These are phyloP conservation scores for Suillus sp. DNA, from an alignment of 768 basidiomycete species.

Conservation along the genomic window DNA sequence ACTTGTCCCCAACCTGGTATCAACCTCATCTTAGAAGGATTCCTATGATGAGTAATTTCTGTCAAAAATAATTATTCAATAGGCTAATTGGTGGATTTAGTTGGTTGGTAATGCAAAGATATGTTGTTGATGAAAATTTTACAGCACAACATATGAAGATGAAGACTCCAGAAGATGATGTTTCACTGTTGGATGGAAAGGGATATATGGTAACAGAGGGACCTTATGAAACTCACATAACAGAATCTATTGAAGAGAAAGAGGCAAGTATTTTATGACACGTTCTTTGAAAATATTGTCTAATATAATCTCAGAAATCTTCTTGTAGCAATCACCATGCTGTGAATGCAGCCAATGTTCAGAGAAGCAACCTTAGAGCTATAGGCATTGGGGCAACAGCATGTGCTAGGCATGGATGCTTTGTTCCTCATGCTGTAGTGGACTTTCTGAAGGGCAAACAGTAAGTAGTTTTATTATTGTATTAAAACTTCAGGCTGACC, in stretches of 20 bases:
- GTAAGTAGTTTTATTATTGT: constrained; percentile 14
- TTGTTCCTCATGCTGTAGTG: constrained; percentile 31
- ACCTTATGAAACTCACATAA: not conserved
- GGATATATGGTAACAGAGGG: constrained; percentile 10
- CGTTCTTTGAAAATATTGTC: not conserved
- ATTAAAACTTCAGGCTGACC: not conserved
- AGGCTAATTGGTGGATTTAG: no score
- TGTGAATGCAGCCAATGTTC: constrained; percentile 19
- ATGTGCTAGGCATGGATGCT: constrained; percentile 36
- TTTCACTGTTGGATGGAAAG: constrained; percentile 19
- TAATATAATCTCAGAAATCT: constrained; percentile 15
- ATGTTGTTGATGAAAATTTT: constrained; percentile 13
- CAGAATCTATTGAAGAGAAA: not conserved
- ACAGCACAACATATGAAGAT: constrained; percentile 13
- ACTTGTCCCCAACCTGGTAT: constrained; percentile 14
- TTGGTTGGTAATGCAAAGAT: constrained; percentile 8
- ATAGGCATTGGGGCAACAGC: constrained; percentile 35
- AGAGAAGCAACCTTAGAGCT: constrained; percentile 21
- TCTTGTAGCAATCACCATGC: constrained; percentile 23
- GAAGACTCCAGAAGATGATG: constrained; percentile 20
- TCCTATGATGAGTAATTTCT: not conserved
- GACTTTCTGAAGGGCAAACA: constrained; percentile 36
- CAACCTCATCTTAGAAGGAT: constrained; percentile 11
- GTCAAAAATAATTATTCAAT: not conserved
- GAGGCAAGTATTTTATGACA: constrained; percentile 1